phyloP scores from a whole-genome alignment of 139 green algal genomes.

The Edaphochlamys debaryana region DNA sequence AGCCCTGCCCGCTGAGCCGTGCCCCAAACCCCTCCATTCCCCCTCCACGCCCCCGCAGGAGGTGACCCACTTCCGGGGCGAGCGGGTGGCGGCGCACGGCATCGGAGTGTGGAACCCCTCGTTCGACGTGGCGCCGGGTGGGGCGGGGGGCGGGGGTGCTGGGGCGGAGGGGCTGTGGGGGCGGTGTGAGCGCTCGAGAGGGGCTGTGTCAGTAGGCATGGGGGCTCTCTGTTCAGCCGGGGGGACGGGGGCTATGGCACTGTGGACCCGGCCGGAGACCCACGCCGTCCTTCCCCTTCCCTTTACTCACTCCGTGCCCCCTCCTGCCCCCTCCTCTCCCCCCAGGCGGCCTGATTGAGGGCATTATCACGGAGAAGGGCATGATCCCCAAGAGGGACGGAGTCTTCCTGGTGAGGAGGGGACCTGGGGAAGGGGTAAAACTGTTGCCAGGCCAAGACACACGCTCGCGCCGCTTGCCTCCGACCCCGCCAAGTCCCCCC shows the following conservation, averaged over 20 bases:
- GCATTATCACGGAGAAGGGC: slow-evolving; percentile 96
- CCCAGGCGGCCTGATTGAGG: slow-evolving; percentile 78
- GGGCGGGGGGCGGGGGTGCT: too few species aligned
- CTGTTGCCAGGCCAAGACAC: too few species aligned
- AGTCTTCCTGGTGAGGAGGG: slow-evolving; percentile 32
- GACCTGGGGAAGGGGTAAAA: too few species aligned
- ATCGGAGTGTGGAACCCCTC: slow-evolving; percentile 89
- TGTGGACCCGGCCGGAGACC: too few species aligned
- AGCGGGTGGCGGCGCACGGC: slow-evolving; percentile 38
- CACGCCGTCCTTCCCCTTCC: too few species aligned
- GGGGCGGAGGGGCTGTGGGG: neutral
- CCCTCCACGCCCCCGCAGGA: slow-evolving; percentile 61
- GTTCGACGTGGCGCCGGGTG: slow-evolving; percentile 92
- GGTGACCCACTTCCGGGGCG: slow-evolving; percentile 83
- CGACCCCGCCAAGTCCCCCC: neutral
- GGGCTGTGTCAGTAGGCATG: too few species aligned
- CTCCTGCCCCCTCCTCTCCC: neutral
- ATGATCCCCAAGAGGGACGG: slow-evolving; percentile 70
- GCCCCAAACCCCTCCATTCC: too few species aligned
- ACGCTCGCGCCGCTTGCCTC: too few species aligned
- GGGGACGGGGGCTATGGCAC: too few species aligned
- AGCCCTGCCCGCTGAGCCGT: too few species aligned
- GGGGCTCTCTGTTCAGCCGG: too few species aligned
- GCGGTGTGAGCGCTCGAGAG: neutral
- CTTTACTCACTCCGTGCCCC: neutral